Base-by-base conservation (phyloP, 805 yeast genomes). In the Barnettozyma siamensis region DNA sequence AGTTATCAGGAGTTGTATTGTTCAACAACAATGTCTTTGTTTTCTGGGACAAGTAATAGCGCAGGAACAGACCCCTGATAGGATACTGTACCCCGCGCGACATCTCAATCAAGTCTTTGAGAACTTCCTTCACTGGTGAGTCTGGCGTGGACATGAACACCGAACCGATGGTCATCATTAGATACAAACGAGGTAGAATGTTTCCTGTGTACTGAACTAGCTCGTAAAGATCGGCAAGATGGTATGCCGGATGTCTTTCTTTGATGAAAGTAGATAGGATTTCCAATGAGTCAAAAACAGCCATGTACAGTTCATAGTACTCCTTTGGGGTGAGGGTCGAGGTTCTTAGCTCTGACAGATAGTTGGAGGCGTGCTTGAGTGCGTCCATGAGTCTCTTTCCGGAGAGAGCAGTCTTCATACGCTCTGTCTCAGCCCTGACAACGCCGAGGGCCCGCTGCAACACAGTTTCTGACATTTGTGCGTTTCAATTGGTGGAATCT, bases 51-150 rank as follows among this genome's bases (percentile, higher is more conserved):
- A 93, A 66, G 60, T 88, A 93, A 65, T 93, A 89, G 36, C 99
- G 70, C 53, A 93, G 66, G 59, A 93, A 93, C 46, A 93, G 66
- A 2, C 99, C 99, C 43, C 96, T 70, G 24, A 88, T 77, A 2
- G 99, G 99, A 56, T 88, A 91, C 62, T 93, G 99, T 2, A 91
- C 95, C 13, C 97, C 99, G 31, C 95, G 75, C 49, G 95, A 83
- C 99, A 93, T 93, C 62, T 93, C 99, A 54, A 91, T 82, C 95
- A 93, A 83, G 59, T 93, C 99, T 60, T 84, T 86, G 78, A 91
- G 75, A 38, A 93, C 83, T 49, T 88, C 98, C 54, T 76, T 76
- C 28, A 78, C 73, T 0, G 97, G 95, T 0, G 95, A 81, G 41
- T 80, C 87, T 1, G 81, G 74, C 9, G 80, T 71, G 7, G 83